Evolutionary conservation across 73 alveolate genomes (phyloP).

Genomic region (Blepharisma stoltei): DNA sequence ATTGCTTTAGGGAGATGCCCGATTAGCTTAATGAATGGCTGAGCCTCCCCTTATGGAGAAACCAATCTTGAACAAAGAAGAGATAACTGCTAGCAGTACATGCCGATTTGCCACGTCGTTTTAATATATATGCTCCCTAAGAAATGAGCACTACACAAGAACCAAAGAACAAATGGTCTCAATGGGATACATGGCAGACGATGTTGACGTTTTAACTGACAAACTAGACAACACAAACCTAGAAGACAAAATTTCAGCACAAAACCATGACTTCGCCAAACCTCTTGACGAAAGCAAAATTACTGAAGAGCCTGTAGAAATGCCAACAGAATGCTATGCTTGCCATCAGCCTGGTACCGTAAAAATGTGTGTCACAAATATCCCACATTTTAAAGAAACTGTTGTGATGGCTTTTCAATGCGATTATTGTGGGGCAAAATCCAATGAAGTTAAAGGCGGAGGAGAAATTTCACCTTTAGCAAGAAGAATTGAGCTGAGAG

Average conservation of each 20-base stretch:
- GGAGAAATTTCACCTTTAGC: slow-evolving; percentile 62
- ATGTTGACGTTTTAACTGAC: neutral
- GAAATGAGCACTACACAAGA: neutral
- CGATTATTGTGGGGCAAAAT: slow-evolving; percentile 88
- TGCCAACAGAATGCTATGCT: slow-evolving; percentile 20
- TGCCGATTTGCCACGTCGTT: too few relatives aligned
- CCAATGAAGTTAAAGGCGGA: slow-evolving; percentile 92
- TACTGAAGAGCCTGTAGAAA: slow-evolving; percentile 12
- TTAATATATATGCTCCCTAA: too few relatives aligned
- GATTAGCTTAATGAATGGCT: too few relatives aligned
- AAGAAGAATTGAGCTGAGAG: slow-evolving; percentile 37
- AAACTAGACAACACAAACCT: neutral
- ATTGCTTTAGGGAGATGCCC: too few relatives aligned
- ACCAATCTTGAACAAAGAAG: too few relatives aligned
- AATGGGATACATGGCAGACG: slow-evolving; percentile 5
- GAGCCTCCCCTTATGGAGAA: too few relatives aligned
- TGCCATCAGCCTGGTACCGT: neutral
- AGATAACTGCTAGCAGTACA: too few relatives aligned
- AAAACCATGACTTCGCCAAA: neutral
- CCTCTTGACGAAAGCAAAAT: neutral
- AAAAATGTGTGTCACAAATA: slow-evolving; percentile 77
- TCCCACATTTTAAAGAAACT: slow-evolving; percentile 95
- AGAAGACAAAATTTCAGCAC: neutral
- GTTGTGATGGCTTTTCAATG: slow-evolving; percentile 93
- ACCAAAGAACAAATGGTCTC: neutral